These are phyloP conservation scores for Chondrus crispus DNA, from an alignment of 23 red algal genomes.

Conservation along the genomic window DNA sequence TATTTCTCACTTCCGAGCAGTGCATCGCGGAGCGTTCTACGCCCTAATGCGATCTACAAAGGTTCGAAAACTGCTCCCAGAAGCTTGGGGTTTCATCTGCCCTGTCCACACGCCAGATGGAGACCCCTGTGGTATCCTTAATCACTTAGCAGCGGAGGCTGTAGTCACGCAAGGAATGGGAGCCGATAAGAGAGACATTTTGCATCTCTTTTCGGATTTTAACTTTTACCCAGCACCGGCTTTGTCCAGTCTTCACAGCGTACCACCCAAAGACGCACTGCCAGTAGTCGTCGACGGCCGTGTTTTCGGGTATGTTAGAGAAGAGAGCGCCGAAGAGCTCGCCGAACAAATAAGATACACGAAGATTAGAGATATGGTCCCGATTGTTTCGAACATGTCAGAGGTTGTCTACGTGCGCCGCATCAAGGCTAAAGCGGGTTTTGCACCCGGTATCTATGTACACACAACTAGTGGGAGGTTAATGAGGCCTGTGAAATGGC, in stretches of 20 bases:
- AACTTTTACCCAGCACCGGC: constrained; percentile 53
- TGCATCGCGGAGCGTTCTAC: constrained; percentile 96
- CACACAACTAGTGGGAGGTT: constrained; percentile 63
- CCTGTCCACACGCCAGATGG: constrained; percentile 99
- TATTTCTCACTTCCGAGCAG: constrained; percentile 85
- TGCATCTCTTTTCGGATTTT: constrained; percentile 35
- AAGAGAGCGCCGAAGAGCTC: constrained; percentile 31
- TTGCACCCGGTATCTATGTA: constrained; percentile 75
- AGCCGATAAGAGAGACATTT: constrained; percentile 23
- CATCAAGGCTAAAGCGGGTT: constrained; percentile 22
- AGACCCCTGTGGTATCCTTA: constrained; percentile 91
- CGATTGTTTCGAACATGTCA: constrained; percentile 4
- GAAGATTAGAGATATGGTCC: constrained; percentile 45
- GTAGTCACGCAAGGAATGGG: constrained; percentile 27
- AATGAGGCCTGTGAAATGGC: constrained; percentile 79
- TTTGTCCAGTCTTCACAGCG: constrained; percentile 19
- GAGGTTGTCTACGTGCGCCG: constrained; percentile 52
- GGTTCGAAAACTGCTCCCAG: constrained; percentile 88
- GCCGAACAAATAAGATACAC: constrained; percentile 26
- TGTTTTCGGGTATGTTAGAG: constrained; percentile 61
- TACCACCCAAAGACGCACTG: constrained; percentile 25
- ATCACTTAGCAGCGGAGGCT: constrained; percentile 48
- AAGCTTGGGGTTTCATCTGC: constrained; percentile 99
- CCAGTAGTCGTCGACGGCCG: constrained; percentile 91
- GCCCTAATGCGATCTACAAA: constrained; percentile 47